Conservation (phyloP, 768 basidiomycete species). For the Lactarius hatsudake region DNA sequence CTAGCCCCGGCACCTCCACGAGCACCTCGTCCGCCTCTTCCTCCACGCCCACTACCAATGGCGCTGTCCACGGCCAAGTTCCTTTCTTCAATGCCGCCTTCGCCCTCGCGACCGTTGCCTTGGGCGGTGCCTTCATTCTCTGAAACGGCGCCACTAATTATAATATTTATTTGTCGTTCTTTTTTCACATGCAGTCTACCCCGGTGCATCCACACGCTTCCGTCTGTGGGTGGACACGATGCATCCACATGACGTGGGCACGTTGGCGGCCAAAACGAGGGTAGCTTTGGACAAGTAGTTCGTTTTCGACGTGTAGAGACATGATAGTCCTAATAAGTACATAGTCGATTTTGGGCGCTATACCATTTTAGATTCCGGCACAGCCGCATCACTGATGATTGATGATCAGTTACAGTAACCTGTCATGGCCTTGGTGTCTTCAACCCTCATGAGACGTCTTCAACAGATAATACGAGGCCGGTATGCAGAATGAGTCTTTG, state of each 20-base stretch:
- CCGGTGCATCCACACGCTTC: not conserved
- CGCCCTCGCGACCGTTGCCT: slow-evolving; percentile 4
- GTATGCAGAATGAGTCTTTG: no score
- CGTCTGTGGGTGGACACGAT: not conserved
- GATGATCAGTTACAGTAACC: no score
- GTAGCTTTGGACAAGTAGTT: not conserved
- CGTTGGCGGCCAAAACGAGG: not conserved
- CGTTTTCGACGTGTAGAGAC: not conserved
- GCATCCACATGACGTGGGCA: not conserved
- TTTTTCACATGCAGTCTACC: not conserved
- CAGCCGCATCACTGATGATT: no score
- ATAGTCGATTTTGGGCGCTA: not conserved
- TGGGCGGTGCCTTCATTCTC: slow-evolving; percentile 12
- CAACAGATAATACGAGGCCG: no score
- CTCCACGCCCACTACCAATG: not conserved
- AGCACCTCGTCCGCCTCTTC: not conserved
- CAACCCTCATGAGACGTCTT: no score
- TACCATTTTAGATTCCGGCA: no score
- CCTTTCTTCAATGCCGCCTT: slow-evolving; percentile 5
- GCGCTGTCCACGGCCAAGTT: not conserved
- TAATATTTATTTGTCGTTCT: not conserved
- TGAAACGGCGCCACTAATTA: not conserved
- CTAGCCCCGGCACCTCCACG: not conserved
- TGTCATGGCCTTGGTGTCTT: no score
- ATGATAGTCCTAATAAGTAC: not conserved